Evolutionary conservation across 2,329 filamentous ascomycete species (phyloP), one percentile per base, ranked within the genome.

Genomic region (Trichoderma sp.): DNA sequence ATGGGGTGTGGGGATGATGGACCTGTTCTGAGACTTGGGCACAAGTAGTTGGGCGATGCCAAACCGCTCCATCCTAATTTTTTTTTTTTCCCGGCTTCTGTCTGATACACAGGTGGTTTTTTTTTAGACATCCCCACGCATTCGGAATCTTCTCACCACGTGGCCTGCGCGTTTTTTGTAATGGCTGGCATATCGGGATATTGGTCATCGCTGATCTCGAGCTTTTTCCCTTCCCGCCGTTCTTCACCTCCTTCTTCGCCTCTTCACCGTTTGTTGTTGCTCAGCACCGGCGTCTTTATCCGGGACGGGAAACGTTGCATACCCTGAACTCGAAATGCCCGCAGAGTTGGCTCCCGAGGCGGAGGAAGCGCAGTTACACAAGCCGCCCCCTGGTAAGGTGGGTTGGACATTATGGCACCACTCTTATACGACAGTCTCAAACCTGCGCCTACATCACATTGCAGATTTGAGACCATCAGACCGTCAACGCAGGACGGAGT

Each of bases 81-180:
- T 59, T 19, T 61, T 35, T 13, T n/a, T 35, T 22, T 17, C 37
- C 57, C 27, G 57, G 37, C 10, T 5, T 32, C 10, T 32, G 3
- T 48, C 48, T 53, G 32, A 52, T 17, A 53, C 22, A 52, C 8
- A 53, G 34, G 58, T n/a, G 25, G 27, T 61, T 50, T 54, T 53
- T 52, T 39, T 42, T 39, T 64, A 32, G 48, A 39, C 27, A 37
- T 64, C 60, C 50, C 60, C 60, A 54, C 60, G 60, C 60, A 64
- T 58, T 65, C 52, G 42, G 67, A 53, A 53, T 27, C 59, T 65
- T 39, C 61, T 58, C 60, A 68, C 67, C 67, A 68, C 67, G 67
- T 68, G 67, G 67, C 67, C 54, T 68, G 67, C 67, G 53, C 67
- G 53, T 35, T 58, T 57, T 64, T 56, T 48, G 39, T 19, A 64